Evolutionary conservation across 129 eudicot species (phyloP), one percentile per base, ranked within the genome.

Genomic region (Tagetes erecta): DNA sequence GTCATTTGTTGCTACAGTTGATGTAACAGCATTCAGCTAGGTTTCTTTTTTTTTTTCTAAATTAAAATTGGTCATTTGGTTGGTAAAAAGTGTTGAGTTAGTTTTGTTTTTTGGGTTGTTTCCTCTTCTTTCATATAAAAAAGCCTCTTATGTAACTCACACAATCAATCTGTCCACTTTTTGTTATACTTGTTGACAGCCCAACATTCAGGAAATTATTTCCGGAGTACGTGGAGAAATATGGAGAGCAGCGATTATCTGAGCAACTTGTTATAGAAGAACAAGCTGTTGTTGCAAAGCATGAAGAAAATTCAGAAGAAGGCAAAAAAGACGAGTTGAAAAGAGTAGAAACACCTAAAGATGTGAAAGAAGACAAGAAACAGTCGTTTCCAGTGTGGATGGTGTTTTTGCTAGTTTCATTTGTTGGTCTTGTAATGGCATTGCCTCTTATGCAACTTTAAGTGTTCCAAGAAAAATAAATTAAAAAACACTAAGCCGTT

Each of bases 181-280:
- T 1, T 53, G 4, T 13, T 37, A n/a, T 51, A 64, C 68, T 72
- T 65, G 8, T 64, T 10, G 68, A 79, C 85, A 95, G 99, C 67
- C 33, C 83, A 45, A 88, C 96, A 8, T 91, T 94, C 64, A 85
- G 86, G 86, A 88, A 87, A 81, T 45, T 95, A 79, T 95, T 95
- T 51, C 99, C 99, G 11, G 91, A 95, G 80, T 95, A 85, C 30
- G 87, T 95, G 75, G 97, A 95, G 86, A 91, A 91, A 86, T 88
- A 85, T 55, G 92, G 87, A 77, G 78, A 84, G 38, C 87, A 88
- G 83, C 84, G 80, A 79, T 74, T 73, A 11, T 60, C 82, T 10
- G 87, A 86, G 74, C 89, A 85, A 67, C 76, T 81, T 20, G 85
- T 49, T 41, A 52, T 79, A 39, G 83, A 83, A 36, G 74, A 67